Percentiles rank a stretch among this genome's conserved stretches.
phyloP scores from a whole-genome alignment of 768 basidiomycete genomes.

The Suillus americanus region DNA sequence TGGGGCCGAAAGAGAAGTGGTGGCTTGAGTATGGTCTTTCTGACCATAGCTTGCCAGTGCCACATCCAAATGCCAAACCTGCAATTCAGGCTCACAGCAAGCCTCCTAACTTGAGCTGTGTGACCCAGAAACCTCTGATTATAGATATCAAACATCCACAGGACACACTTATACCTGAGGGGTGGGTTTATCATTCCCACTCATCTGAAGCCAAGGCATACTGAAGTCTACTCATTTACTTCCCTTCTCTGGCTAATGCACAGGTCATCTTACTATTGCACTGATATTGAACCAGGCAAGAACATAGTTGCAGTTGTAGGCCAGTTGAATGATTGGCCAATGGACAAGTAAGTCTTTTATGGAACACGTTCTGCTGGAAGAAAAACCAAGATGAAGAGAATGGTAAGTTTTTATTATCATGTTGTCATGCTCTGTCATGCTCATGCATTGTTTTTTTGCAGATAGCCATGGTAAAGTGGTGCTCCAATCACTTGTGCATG shows the following conservation, averaged over 20 bases:
- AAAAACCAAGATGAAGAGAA: too few species aligned
- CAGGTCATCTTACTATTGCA: background rate
- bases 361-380: too few species aligned
- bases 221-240: background rate
- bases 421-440: too few species aligned
- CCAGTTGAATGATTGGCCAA: background rate
- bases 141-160: background rate
- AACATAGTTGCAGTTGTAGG: too few species aligned
- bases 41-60: background rate
- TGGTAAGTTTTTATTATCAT: too few species aligned
- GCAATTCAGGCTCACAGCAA: too few species aligned
- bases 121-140: too few species aligned
- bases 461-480: too few species aligned
- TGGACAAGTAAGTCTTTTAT: background rate
- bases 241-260: background rate
- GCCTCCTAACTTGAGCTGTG: too few species aligned
- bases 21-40: background rate
- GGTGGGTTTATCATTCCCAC: background rate
- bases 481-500: background rate
- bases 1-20: constrained; percentile 14
- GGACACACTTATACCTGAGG: background rate
- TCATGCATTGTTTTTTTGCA: too few species aligned
- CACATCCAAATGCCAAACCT: background rate
- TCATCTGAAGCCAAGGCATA: background rate
- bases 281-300: too few species aligned